A percentile compares a stretch with the other conserved stretches of the same genome.
phyloP scores from a whole-genome alignment of 306 rosid genomes.

The Rubus idaeus region DNA sequence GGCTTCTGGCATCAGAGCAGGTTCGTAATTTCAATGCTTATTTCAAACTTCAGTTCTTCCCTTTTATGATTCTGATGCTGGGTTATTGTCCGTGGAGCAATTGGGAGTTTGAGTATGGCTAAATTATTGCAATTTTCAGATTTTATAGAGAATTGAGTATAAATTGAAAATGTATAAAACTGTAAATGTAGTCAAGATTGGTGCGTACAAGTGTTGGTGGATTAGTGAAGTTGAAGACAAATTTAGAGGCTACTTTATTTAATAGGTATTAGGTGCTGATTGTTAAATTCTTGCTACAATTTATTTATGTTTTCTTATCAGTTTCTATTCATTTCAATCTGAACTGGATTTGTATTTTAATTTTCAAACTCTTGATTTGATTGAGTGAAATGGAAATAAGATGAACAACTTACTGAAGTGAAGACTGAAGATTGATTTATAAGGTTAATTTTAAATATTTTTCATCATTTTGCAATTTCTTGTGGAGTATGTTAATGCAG shows the following conservation, averaged over 20 bases:
- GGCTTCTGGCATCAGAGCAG: conserved; percentile 85
- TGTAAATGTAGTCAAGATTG: neutral
- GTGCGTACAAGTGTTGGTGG: too few relatives aligned
- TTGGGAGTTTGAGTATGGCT: conserved; percentile 9
- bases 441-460: neutral
- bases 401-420: neutral
- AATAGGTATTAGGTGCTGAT: neutral
- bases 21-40: conserved; percentile 24
- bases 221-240: too few relatives aligned
- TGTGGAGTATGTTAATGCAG: neutral
- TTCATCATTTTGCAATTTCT: neutral
- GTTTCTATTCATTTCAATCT: too few relatives aligned
- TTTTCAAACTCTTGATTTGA: neutral
- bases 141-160: neutral
- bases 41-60: too few relatives aligned
- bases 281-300: neutral
- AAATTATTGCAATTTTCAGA: too few relatives aligned
- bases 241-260: neutral
- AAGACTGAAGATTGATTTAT: neutral
- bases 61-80: too few relatives aligned
- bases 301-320: too few relatives aligned
- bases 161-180: neutral
- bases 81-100: too few relatives aligned
- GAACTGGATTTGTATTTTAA: too few relatives aligned
- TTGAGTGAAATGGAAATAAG: neutral